Evolutionary conservation across 352 stramenopile species (phyloP).

Genomic region (Phytophthora tubulina): DNA sequence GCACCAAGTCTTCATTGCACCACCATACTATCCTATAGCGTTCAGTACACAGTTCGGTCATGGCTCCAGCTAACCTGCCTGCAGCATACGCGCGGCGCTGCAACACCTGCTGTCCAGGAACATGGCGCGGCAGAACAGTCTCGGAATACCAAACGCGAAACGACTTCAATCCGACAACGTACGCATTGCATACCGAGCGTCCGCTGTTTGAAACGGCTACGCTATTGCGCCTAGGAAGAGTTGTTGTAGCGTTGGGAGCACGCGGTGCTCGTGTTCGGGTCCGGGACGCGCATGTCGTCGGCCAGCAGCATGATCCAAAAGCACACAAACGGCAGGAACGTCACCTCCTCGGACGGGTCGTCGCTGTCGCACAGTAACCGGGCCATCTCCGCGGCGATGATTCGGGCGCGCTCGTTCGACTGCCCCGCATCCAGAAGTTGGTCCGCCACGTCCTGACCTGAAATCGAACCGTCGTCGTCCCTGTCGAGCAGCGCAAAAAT

Average conservation of each 20-base stretch:
- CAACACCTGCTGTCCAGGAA: slow-evolving; percentile 11
- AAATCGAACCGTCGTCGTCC: slow-evolving; percentile 63
- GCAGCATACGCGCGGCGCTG: neutral
- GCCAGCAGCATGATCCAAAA: slow-evolving; percentile 68
- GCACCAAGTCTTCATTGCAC: neutral
- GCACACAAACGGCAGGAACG: slow-evolving; percentile 58
- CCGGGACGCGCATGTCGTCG: slow-evolving; percentile 50
- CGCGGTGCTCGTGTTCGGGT: slow-evolving; percentile 47
- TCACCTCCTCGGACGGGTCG: slow-evolving; percentile 63
- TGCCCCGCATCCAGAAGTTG: slow-evolving; percentile 54
- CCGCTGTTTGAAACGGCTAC: slow-evolving; percentile 4
- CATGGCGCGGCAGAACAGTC: slow-evolving; percentile 10
- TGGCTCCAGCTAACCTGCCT: neutral
- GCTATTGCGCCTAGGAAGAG: slow-evolving; percentile 48
- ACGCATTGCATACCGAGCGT: slow-evolving; percentile 7
- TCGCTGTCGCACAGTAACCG: slow-evolving; percentile 52
- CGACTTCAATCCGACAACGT: slow-evolving; percentile 22
- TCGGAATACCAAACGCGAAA: slow-evolving; percentile 20
- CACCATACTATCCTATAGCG: neutral
- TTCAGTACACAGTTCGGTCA: slow-evolving; percentile 16
- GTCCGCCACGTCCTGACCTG: slow-evolving; percentile 49
- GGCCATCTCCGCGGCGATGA: slow-evolving; percentile 54
- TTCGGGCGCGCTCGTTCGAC: slow-evolving; percentile 35
- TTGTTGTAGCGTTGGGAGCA: slow-evolving; percentile 46
- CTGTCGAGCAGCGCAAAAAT: slow-evolving; percentile 60